Evolutionary conservation across 2,329 filamentous ascomycete species (phyloP), one percentile per base, ranked within the genome.

Genomic region (Leptographium galeiforme): DNA sequence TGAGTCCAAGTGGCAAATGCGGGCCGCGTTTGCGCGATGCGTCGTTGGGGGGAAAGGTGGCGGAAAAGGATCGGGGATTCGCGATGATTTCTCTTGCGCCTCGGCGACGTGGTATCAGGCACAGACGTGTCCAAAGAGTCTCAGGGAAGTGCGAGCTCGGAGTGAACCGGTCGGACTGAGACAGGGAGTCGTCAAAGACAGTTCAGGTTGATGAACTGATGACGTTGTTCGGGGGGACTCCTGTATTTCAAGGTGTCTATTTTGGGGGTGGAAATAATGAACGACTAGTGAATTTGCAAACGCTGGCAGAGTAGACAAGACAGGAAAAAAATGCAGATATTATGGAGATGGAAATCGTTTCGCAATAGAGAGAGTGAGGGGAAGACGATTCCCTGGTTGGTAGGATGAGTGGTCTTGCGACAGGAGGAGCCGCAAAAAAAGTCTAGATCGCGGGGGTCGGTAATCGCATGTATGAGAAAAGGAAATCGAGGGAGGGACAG

Each of bases 401-500:
- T 32, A 30, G 44, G 11, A 33, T 32, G 39, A 38, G 50, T 30
- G 43, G 19, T 19, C 30, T 52, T 48, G 53, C 48, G 48, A 54
- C 49, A 44, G 34, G 18, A 34, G 18, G 44, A 40, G 41, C 25
- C 50, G 53, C 49, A 48, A 48, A 44, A 44, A 46, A 38, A 51
- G 48, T 44, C 50, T 51, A 50, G 49, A 52, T 49, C 38, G 50
- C 50, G 53, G 53, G 50, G 53, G 39, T 39, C 53, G 33, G 53
- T 34, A 55, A 55, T 55, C 50, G 53, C 53, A 40, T 49, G 53
- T 46, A 45, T 51, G 53, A n/a, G 39, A 49, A 39, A 51, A 44
- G n/a, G 40, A 53, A 58, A 57, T 56, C 57, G 46, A 44, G 46
- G 51, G 58, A 56, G 58, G 58, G 58, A 50, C 56, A 53, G 52